A percentile compares a stretch with the other conserved stretches of the same genome.
Conservation (phyloP, 192 early-diverging fungal genomes). For the Fimicolochytrium jonesii region DNA sequence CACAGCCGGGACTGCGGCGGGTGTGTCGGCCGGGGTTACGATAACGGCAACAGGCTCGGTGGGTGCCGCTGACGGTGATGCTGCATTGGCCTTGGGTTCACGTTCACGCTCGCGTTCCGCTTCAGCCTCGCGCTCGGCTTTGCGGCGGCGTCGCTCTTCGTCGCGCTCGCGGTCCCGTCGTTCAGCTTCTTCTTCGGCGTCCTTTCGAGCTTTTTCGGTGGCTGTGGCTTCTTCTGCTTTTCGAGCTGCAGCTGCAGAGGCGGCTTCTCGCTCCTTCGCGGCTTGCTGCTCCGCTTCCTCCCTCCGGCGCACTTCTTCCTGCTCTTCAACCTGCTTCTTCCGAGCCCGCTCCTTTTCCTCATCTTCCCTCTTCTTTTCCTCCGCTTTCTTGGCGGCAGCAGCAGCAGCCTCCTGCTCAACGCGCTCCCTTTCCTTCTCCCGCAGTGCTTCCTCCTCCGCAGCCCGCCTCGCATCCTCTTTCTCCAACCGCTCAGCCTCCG, state of each 20-base stretch:
- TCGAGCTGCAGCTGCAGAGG: neutral
- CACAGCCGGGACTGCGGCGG: too few species aligned
- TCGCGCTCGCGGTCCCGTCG: slow-evolving; percentile 21
- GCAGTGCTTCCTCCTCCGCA: neutral
- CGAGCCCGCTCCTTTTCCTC: too few species aligned
- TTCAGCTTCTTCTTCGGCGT: slow-evolving; percentile 6
- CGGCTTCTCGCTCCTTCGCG: neutral
- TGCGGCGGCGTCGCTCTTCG: slow-evolving; percentile 4
- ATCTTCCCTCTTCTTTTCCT: neutral
- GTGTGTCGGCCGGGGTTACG: neutral
- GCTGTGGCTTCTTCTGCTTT: neutral
- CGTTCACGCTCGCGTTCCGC: neutral
- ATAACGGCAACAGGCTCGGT: neutral
- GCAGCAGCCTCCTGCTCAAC: neutral
- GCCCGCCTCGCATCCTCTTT: neutral
- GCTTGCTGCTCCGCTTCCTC: neutral
- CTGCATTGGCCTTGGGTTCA: neutral
- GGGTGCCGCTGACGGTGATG: neutral
- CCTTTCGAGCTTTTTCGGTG: neutral
- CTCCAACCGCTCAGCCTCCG: neutral
- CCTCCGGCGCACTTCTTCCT: neutral
- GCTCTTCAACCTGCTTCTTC: neutral
- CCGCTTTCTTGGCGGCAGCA: neutral
- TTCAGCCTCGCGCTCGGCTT: neutral
- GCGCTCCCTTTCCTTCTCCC: neutral